Evolutionary conservation across 2,329 filamentous ascomycete species (phyloP).

Genomic region (Knoxdaviesia proteae): DNA sequence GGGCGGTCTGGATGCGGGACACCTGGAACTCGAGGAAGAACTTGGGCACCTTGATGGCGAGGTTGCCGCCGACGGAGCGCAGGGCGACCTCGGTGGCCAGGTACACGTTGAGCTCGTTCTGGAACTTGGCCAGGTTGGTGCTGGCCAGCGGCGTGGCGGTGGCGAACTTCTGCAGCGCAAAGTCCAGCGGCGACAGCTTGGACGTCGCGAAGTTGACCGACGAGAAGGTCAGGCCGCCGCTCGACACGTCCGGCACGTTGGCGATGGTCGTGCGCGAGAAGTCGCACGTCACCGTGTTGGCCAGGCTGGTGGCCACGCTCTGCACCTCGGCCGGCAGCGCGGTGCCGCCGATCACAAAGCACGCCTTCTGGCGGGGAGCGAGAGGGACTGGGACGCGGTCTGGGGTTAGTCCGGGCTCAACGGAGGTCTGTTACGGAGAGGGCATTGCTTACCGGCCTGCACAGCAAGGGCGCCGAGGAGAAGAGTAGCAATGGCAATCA

Average conservation of each 20-base stretch:
- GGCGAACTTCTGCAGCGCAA: constrained; percentile 31
- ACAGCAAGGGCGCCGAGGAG: constrained; percentile 1
- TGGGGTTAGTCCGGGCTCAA: background rate
- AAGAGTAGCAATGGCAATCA: constrained; percentile 1
- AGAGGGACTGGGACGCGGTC: constrained; percentile 4
- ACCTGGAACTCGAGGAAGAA: constrained; percentile 42
- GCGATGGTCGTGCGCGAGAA: constrained; percentile 23
- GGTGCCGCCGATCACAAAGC: constrained; percentile 31
- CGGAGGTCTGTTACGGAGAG: background rate
- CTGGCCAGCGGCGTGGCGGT: constrained; percentile 25
- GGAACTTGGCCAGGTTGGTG: constrained; percentile 28
- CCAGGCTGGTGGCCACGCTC: constrained; percentile 19
- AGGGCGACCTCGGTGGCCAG: constrained; percentile 38
- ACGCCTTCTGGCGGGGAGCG: constrained; percentile 17
- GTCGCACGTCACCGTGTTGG: constrained; percentile 26
- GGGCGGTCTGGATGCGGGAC: constrained; percentile 34
- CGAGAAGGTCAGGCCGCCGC: constrained; percentile 28
- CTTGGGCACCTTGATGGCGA: constrained; percentile 40
- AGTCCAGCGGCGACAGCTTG: constrained; percentile 24
- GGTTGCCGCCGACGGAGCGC: constrained; percentile 26
- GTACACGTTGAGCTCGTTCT: constrained; percentile 33
- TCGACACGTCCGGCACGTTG: constrained; percentile 34
- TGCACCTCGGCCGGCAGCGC: constrained; percentile 28
- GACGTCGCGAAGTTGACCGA: constrained; percentile 33
- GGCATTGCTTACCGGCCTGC: constrained; percentile 2